These are phyloP conservation scores for Lactuca saligna DNA, from an alignment of 129 eudicot genomes.

Conservation along the genomic window DNA sequence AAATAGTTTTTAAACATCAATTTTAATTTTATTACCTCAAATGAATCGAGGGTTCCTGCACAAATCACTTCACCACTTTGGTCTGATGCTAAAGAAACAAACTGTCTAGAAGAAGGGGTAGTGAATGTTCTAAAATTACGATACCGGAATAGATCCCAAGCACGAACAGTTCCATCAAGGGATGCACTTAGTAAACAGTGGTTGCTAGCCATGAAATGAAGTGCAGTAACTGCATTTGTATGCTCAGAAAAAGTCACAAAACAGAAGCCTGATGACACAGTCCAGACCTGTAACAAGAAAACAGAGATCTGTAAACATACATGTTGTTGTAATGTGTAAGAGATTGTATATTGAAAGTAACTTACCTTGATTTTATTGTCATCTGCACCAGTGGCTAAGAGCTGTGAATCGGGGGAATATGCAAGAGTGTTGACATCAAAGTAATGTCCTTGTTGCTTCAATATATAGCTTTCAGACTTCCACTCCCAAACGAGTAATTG, in stretches of 20 bases:
- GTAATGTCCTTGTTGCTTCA: conserved; percentile 97
- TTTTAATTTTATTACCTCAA: conserved; percentile 57
- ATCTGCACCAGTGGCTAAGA: conserved; percentile 97
- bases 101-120: conserved; percentile 88
- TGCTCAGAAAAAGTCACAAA: conserved; percentile 94
- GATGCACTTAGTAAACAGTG: conserved; percentile 91
- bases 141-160: conserved; percentile 93
- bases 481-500: conserved; percentile 99
- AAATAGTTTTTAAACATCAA: conserved; percentile 3
- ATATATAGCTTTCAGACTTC: conserved; percentile 90
- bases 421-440: conserved; percentile 94
- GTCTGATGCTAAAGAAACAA: conserved; percentile 92
- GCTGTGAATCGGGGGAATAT: conserved; percentile 90
- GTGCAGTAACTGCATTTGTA: conserved; percentile 96
- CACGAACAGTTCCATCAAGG: conserved; percentile 96
- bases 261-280: conserved; percentile 89
- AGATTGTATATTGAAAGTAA: background rate
- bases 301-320: background rate
- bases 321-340: background rate
- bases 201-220: conserved; percentile 86
- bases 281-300: conserved; percentile 77
- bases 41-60: conserved; percentile 99
- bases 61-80: conserved; percentile 99
- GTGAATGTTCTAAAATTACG: conserved; percentile 91
- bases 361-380: conserved; percentile 91